Conservation (phyloP, 441 rosid species). For the Pelargonium australe region DNA sequence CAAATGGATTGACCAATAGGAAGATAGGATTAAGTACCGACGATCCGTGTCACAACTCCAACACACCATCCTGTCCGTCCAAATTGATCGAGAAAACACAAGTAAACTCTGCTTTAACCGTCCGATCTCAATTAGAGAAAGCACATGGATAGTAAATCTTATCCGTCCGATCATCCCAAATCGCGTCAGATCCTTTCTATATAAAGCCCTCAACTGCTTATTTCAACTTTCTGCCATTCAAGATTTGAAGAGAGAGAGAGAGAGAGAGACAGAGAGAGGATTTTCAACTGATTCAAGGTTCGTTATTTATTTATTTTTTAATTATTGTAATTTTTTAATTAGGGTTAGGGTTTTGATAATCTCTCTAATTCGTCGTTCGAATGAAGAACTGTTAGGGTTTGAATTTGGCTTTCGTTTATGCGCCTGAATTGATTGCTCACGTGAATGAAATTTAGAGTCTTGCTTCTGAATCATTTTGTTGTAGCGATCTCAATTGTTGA, state of each 20-base stretch:
- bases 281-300: slow-evolving; percentile 1
- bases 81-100: slow-evolving; percentile 1
- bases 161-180: not conserved
- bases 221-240: not conserved
- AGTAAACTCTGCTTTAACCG: not conserved
- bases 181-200: not conserved
- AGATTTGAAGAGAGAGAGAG: not conserved
- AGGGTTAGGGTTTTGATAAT: too few species aligned
- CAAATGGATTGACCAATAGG: too few species aligned
- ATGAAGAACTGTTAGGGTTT: too few species aligned
- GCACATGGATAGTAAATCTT: slow-evolving; percentile 4
- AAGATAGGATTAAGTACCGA: too few species aligned
- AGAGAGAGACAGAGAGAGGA: not conserved
- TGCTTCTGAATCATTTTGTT: too few species aligned
- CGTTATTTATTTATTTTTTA: not conserved
- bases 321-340: too few species aligned
- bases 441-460: too few species aligned
- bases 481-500: too few species aligned
- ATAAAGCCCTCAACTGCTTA: not conserved
- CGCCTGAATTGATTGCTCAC: too few species aligned
- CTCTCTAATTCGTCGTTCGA: too few species aligned
- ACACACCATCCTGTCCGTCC: not conserved
- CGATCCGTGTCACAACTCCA: slow-evolving; percentile 5
- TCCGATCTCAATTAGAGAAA: not conserved
- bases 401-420: too few species aligned